A percentile compares a stretch with the other conserved stretches of the same genome.
Conservation (phyloP, 164 flowering plant genomes). For the Piper longum region DNA sequence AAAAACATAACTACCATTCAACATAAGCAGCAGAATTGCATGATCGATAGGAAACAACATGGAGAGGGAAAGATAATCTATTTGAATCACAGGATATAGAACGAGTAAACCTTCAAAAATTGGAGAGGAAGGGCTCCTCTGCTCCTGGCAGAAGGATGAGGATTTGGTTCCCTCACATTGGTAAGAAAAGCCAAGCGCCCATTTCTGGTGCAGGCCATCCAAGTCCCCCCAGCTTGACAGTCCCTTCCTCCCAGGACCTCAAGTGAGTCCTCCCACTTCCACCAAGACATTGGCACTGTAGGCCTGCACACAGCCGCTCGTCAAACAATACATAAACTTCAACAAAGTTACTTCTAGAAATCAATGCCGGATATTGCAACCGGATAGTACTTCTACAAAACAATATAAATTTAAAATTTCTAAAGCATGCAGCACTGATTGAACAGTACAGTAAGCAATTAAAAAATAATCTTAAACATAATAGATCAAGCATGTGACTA, state of each 20-base stretch:
- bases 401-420: no score
- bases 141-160: constrained; percentile 25
- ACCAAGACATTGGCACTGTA: constrained; percentile 52
- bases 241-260: constrained; percentile 75
- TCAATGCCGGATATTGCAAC: no score
- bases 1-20: no score
- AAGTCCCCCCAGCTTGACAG: constrained; percentile 72
- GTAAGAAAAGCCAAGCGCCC: constrained; percentile 69
- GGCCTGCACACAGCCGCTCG: constrained; percentile 23
- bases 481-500: no score
- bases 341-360: no score
- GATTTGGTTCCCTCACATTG: constrained; percentile 38
- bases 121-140: constrained; percentile 68
- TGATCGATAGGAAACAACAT: no score
- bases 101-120: constrained; percentile 41
- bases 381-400: no score
- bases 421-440: no score
- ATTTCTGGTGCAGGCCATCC: constrained; percentile 53
- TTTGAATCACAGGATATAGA: background rate
- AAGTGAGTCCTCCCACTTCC: constrained; percentile 32
- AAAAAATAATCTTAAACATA: no score
- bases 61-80: background rate
- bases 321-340: no score
- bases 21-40: background rate
- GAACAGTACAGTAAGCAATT: no score